Percentiles rank a stretch among this genome's conserved stretches.
Conservation (phyloP, 352 stramenopile genomes). For the Phytophthora pistaciae region DNA sequence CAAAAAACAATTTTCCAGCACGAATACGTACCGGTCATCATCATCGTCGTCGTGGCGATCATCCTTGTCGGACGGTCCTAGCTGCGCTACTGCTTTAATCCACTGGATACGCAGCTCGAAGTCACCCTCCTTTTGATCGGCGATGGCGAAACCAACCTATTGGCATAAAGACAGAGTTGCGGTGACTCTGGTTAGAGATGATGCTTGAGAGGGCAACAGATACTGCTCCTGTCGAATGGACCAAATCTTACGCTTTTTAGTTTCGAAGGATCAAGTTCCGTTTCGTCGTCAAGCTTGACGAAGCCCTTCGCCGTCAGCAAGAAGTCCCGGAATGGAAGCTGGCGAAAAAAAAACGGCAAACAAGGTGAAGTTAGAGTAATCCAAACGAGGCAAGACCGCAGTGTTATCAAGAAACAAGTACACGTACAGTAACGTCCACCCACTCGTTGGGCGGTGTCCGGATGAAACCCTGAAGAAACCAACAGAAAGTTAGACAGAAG, state of each 20-base stretch:
- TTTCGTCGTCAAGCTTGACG: conserved; percentile 84
- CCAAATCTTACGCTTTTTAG: conserved; percentile 69
- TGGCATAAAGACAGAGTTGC: background rate
- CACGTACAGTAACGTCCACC: conserved; percentile 81
- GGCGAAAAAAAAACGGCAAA: too few relatives aligned
- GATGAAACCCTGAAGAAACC: conserved; percentile 72
- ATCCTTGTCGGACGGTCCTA: conserved; percentile 53
- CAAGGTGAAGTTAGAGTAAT: too few relatives aligned
- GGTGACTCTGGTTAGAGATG: background rate
- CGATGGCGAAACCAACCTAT: conserved; percentile 86
- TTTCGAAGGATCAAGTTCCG: conserved; percentile 75
- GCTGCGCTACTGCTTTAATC: conserved; percentile 84
- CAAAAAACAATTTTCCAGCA: background rate
- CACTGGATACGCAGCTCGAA: conserved; percentile 88
- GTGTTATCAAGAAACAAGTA: background rate
- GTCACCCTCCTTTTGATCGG: conserved; percentile 87
- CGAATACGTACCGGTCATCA: conserved; percentile 31
- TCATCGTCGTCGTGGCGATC: conserved; percentile 43
- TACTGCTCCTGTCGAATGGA: background rate
- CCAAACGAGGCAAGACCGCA: too few relatives aligned
- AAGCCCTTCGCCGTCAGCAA: conserved; percentile 87
- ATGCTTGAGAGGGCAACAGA: background rate
- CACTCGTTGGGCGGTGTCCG: conserved; percentile 81
- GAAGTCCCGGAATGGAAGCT: conserved; percentile 84
- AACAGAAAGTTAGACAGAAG: conserved; percentile 3